Evolutionary conservation across 176 grass and related monocot species (phyloP), one percentile per base, ranked within the genome.

Genomic region (Oryza australiensis): DNA sequence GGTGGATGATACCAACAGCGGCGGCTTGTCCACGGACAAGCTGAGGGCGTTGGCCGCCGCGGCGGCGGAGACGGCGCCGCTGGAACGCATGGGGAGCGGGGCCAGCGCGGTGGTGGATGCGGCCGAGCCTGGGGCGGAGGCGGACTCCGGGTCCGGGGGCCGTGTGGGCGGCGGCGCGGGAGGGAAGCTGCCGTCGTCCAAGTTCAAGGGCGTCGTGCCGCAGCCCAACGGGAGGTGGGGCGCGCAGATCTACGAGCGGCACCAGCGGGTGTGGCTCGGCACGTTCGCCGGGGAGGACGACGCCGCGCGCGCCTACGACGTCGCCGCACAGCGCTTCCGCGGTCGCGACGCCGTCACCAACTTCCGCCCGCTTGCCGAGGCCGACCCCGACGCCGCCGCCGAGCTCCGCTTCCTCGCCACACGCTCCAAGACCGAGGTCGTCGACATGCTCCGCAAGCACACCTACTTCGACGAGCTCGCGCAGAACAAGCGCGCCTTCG

Each of bases 151-250:
- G n/a, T 26, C 28, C 11, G 26, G 0, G 11, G 62, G 24, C 1
- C 48, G 48, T 51, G 23, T 3, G 1, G 57, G 13, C 1, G 3
- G 49, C 2, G 74, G 12, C 6, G 51, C 20, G 18, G 80, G 80
- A 28, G 68, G 88, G 37, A 90, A 86, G 74, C 89, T 95, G 65
- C 89, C 91, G 42, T 99, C 93, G 68, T 94, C 89, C 3, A 75
- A 62, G 68, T 95, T 76, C 88, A 99, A 99, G 80, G 97, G 97
- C 64, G 97, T 99, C 9, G 97, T 99, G 43, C 87, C 97, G 2
- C 97, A 99, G 91, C 97, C 97, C n/a, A 99, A 99, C 87, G 97
- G 97, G 41, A 83, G 97, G 26, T 99, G 97, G 97, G 97, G 97
- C 22, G 85, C 97, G 38, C 97, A 99, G 91, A 99, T 99, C 89